Evolutionary conservation across 352 stramenopile genomes (phyloP).

Genomic region (Halophytophthora batemanensis): DNA sequence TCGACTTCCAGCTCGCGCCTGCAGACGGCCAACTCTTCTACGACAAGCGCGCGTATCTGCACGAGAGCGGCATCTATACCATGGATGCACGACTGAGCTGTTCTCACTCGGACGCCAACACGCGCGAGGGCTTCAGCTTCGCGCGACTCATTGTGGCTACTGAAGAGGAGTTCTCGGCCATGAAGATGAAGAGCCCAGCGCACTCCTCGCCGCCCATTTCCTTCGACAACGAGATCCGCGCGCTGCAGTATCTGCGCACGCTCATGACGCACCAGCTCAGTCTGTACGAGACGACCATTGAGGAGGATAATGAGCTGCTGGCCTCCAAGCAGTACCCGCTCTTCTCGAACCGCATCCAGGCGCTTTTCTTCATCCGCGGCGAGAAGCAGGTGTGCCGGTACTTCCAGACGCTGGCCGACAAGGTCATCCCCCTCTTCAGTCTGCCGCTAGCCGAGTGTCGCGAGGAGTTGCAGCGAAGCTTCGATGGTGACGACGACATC

Average conservation of each 20-base stretch:
- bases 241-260: constrained; percentile 63
- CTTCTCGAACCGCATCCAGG: constrained; percentile 87
- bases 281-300: constrained; percentile 83
- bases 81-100: constrained; percentile 86
- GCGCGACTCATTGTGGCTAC: constrained; percentile 80
- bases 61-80: constrained; percentile 84
- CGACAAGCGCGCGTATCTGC: constrained; percentile 80
- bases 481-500: constrained; percentile 76
- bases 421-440: constrained; percentile 80
- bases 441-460: constrained; percentile 66
- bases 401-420: constrained; percentile 79
- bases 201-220: constrained; percentile 80
- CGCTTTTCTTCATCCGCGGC: constrained; percentile 86
- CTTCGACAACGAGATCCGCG: constrained; percentile 83
- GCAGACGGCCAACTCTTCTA: constrained; percentile 76
- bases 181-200: constrained; percentile 77
- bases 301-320: constrained; percentile 83
- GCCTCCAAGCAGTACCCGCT: constrained; percentile 74
- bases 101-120: constrained; percentile 83
- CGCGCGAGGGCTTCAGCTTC: constrained; percentile 84
- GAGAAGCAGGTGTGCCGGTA: constrained; percentile 88
- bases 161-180: constrained; percentile 78
- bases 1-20: constrained; percentile 71
- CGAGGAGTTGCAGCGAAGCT: constrained; percentile 67
- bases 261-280: constrained; percentile 82